Base-by-base conservation (phyloP, 257 asterid genomes). In the Solanum dulcamara region DNA sequence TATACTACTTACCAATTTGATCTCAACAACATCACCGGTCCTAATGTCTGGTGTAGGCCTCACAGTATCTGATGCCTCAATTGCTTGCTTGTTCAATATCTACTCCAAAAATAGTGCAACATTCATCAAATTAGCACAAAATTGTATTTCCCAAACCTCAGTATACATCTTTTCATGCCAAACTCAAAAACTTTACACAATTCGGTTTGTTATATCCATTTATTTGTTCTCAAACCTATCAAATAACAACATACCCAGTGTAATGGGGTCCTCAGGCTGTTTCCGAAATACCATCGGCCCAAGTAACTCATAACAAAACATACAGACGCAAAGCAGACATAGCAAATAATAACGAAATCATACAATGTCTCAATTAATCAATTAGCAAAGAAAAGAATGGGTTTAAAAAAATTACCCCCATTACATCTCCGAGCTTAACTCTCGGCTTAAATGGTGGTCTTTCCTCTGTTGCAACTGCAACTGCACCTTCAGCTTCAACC, bases 41-140 rank as follows among this genome's bases (percentile, higher is more conserved):
- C 98, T 95, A 79, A 96, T 92, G 86, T 94, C 98, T 15, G 99
- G 99, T 42, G 89, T 94, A 44, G 93, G 92, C 89, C 99, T 91
- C 85, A 55, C 87, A 83, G 86, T 88, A 18, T 91, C 96, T 10
- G 98, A 91, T 83, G 93, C 99, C 84, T 96, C 99, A 79, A 96
- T 74, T 51, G 98, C 98, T 88, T 88, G 88, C 89, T 89, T 92
- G 80, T 96, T 93, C 90, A 96, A 88, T 86, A 96, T 93, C 99
- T 96, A 93, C 81, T 86, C 86, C 68, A 84, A 51, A 80, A 24
- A 40, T 79, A 85, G 42, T 46, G 35, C 67, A 88, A 40, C 70
- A 74, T 80, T 79, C 85, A 83, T 75, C 75, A 85, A 42, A 57
- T 81, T 38, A 67, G 28, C 28, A 15, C 10, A 46, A 8, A 15